A percentile compares a stretch with the other conserved stretches of the same genome.
Evolutionary conservation across 768 basidiomycete genomes (phyloP).

Genomic region (Russula abietina): DNA sequence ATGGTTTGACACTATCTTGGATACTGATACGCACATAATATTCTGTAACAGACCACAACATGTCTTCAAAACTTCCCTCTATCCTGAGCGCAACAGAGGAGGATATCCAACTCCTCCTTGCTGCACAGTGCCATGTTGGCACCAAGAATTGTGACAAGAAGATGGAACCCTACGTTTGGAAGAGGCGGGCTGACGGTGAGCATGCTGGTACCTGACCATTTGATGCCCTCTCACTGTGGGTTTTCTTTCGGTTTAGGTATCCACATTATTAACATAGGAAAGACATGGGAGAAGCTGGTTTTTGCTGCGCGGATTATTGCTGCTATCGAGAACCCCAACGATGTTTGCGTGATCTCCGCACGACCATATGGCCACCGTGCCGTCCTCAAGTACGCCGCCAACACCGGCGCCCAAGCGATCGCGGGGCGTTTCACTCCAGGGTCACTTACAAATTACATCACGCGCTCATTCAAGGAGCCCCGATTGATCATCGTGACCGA

Average conservation of each 20-base stretch:
- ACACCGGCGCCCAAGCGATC: conserved; percentile 97
- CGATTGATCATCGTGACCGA: conserved; percentile 98
- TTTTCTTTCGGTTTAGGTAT: conserved; percentile 53
- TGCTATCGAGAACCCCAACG: conserved; percentile 95
- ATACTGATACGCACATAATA: conserved; percentile 35
- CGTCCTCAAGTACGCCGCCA: conserved; percentile 96
- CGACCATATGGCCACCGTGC: conserved; percentile 99
- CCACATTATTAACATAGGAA: conserved; percentile 96
- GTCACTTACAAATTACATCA: conserved; percentile 99
- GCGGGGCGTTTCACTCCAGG: conserved; percentile 99
- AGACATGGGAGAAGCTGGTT: conserved; percentile 99
- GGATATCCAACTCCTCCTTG: conserved; percentile 91
- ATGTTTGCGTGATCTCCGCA: conserved; percentile 96
- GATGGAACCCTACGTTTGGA: conserved; percentile 98
- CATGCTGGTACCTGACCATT: conserved; percentile 8
- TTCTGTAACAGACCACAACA: conserved; percentile 33
- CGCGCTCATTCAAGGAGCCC: conserved; percentile 99
- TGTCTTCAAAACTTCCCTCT: conserved; percentile 90
- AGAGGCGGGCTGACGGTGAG: conserved; percentile 91
- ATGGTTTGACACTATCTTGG: conserved; percentile 29
- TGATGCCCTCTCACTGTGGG: conserved; percentile 14
- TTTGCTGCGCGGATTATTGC: conserved; percentile 97
- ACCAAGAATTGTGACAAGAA: conserved; percentile 99
- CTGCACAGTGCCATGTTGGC: conserved; percentile 95
- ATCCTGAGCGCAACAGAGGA: conserved; percentile 92